phyloP scores from a whole-genome alignment of 2,329 filamentous ascomycete genomes.

The Aspergillus carbonarius region DNA sequence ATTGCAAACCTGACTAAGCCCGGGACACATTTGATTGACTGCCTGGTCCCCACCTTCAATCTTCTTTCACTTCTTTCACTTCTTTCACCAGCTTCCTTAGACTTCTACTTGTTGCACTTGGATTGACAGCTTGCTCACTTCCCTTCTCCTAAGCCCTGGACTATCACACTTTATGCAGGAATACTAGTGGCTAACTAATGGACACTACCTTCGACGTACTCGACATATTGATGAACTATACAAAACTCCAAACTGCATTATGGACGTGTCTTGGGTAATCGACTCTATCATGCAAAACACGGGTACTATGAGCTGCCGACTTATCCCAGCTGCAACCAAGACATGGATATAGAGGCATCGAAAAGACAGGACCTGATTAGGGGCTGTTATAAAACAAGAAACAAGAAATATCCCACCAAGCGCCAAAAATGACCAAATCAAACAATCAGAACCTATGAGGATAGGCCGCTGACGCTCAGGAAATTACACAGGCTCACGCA shows the following conservation, averaged over 20 bases:
- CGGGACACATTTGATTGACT: too few species aligned
- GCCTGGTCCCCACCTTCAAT: too few species aligned
- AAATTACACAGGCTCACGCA: constrained; percentile 41
- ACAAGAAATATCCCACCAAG: not conserved
- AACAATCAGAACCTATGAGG: constrained; percentile 16
- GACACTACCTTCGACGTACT: too few species aligned
- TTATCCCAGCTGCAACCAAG: not conserved
- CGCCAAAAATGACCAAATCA: constrained; percentile 4
- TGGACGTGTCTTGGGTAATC: not conserved
- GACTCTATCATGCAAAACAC: constrained; percentile 6
- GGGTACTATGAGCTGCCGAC: not conserved
- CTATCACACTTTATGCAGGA: too few species aligned
- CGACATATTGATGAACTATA: too few species aligned
- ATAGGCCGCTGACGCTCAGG: constrained; percentile 32
- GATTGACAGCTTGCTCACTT: too few species aligned
- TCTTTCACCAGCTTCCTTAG: too few species aligned
- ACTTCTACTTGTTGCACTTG: too few species aligned
- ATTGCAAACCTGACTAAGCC: too few species aligned
- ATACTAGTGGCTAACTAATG: too few species aligned
- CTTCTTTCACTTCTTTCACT: too few species aligned
- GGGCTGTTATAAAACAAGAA: not conserved
- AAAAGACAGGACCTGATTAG: not conserved
- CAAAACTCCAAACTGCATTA: not conserved
- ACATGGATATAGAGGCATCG: not conserved
- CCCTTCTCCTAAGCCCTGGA: too few species aligned